Conservation (phyloP, 1,139 yeast species). For the Debaryomyces subglobosus region DNA sequence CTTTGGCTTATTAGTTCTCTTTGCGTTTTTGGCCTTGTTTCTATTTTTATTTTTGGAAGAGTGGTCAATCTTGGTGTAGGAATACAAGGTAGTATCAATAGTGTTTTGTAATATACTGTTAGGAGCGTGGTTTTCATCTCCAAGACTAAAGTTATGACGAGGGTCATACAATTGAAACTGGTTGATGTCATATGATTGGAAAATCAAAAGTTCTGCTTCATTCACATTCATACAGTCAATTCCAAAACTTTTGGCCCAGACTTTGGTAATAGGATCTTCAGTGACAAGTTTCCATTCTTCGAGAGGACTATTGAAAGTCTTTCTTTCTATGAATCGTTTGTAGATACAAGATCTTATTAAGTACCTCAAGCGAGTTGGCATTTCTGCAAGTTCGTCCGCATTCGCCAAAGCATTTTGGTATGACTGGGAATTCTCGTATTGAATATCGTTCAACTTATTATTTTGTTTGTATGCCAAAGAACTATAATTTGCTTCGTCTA, state of each 20-base stretch:
- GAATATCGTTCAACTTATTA: conserved; percentile 29
- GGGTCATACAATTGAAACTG: conserved; percentile 29
- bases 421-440: conserved; percentile 36
- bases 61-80: conserved; percentile 21
- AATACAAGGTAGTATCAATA: conserved; percentile 41
- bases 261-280: conserved; percentile 54
- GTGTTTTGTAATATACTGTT: conserved; percentile 39
- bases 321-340: conserved; percentile 42
- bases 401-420: conserved; percentile 31
- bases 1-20: conserved; percentile 5
- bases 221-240: conserved; percentile 53
- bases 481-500: conserved; percentile 10
- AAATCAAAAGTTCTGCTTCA: conserved; percentile 52
- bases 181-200: conserved; percentile 42
- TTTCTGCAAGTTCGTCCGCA: conserved; percentile 41
- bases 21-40: conserved; percentile 10
- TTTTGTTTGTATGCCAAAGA: conserved; percentile 14
- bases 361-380: conserved; percentile 53
- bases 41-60: conserved; percentile 6
- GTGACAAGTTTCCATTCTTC: conserved; percentile 56
- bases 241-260: conserved; percentile 61
- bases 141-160: conserved; percentile 28
- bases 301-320: conserved; percentile 9
- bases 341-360: conserved; percentile 55
- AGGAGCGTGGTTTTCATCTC: conserved; percentile 21